Evolutionary conservation across 257 asterid genomes (phyloP), one percentile per base, ranked within the genome.

Genomic region (Solanum boliviense): DNA sequence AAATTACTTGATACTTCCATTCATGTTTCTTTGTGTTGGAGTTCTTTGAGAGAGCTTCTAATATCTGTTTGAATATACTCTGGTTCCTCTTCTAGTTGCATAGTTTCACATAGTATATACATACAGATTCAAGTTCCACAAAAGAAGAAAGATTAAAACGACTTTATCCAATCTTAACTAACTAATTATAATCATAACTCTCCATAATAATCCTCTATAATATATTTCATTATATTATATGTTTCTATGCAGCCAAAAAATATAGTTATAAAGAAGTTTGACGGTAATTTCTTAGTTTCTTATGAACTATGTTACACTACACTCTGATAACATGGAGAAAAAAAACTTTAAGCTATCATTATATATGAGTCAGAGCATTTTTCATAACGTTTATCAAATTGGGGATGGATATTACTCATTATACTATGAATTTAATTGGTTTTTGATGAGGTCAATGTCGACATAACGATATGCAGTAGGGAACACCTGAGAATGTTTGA

Each of bases 401-500:
- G 13, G 25, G 81, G 81, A 73, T 39, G 62, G 62, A 27, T 71
- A 32, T 7, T 56, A 15, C 5, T 79, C 8, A 79, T 25, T 44
- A 79, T 79, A 44, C 38, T 44, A 79, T 44, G 25, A 15, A 16
- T 16, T 32, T 16, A 41, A 41, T 81, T 27, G 18, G 38, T 9
- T 46, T 27, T 46, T 46, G 23, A 46, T 81, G 39, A 67, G 81
- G 81, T 84, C 85, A 48, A 36, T 68, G 72, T 67, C 56, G 27
- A 68, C 34, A 67, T 67, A n/a, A 78, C 10, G 27, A 81, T 60
- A 8, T 74, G n/a, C 23, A 46, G 39, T 81, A 27, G 68, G 84
- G 74, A 31, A 78, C 90, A 88, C 84, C 70, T 85, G 83, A 68
- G 60, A 62, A 76, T 85, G 44, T 68, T n/a, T 39, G 35, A 60